These are phyloP conservation scores for Leptodermis oblonga DNA, from an alignment of 257 asterid genomes.

Conservation along the genomic window DNA sequence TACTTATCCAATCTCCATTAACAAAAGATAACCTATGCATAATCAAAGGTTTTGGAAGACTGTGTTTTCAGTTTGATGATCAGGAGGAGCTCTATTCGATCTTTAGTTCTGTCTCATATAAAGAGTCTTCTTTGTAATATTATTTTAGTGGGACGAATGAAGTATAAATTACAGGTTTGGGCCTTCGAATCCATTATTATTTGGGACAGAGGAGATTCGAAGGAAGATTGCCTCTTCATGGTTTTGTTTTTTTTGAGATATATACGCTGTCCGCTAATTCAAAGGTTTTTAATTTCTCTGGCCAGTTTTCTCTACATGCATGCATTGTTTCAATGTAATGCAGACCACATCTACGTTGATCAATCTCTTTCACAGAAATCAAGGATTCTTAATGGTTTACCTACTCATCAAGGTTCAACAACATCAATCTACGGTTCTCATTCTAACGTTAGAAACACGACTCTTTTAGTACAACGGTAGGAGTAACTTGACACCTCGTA, in stretches of 20 bases:
- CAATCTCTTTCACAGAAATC: not conserved
- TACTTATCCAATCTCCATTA: slow-evolving; percentile 23
- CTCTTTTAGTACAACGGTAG: no score
- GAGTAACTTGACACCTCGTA: not conserved
- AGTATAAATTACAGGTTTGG: not conserved
- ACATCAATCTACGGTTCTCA: no score
- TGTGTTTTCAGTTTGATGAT: no score
- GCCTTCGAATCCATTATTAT: not conserved
- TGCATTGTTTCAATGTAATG: not conserved
- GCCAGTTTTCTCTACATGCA: slow-evolving; percentile 1
- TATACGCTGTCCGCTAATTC: not conserved
- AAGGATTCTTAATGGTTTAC: no score
- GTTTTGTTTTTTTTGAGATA: not conserved
- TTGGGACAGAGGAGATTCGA: not conserved
- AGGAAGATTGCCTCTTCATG: not conserved
- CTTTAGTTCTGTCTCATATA: no score
- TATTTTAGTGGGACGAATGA: no score
- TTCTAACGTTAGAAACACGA: no score
- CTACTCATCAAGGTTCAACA: no score
- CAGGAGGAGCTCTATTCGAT: no score
- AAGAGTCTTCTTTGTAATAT: no score
- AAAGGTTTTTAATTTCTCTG: not conserved
- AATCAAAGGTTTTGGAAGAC: no score
- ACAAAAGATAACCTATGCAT: no score
- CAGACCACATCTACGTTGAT: not conserved